phyloP scores from a whole-genome alignment of 306 rosid genomes.

The Biancaea sappan region DNA sequence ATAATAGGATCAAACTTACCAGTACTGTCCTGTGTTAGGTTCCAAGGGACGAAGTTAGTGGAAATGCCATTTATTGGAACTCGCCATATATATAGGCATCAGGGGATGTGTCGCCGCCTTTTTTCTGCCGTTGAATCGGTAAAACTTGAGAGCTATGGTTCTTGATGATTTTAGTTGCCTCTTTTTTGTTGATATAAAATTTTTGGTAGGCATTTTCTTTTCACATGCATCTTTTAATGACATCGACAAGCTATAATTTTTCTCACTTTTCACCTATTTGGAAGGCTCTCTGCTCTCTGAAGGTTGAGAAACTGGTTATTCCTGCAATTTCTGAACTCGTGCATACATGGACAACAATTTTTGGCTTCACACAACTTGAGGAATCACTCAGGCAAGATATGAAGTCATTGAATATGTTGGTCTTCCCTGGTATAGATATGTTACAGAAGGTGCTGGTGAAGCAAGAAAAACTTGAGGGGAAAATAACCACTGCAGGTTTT shows the following conservation, averaged over 20 bases:
- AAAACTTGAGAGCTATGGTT: constrained; percentile 38
- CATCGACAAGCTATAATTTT: constrained; percentile 30
- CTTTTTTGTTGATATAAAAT: background rate
- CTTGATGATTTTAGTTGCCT: constrained; percentile 27
- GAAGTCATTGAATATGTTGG: constrained; percentile 83
- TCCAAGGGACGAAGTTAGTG: constrained; percentile 88
- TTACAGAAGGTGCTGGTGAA: constrained; percentile 72
- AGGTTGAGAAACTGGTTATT: constrained; percentile 88
- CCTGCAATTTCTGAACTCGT: constrained; percentile 92
- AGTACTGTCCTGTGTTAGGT: constrained; percentile 56
- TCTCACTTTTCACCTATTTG: constrained; percentile 25
- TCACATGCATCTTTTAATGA: constrained; percentile 26
- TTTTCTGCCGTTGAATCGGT: constrained; percentile 87
- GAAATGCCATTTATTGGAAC: constrained; percentile 99
- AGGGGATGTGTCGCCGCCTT: constrained; percentile 99
- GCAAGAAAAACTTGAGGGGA: constrained; percentile 52
- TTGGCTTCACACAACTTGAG: constrained; percentile 80
- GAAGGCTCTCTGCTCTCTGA: constrained; percentile 74
- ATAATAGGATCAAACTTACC: constrained; percentile 23
- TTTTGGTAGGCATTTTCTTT: constrained; percentile 14
- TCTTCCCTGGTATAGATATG: constrained; percentile 98
- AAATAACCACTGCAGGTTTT: constrained; percentile 46
- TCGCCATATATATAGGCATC: constrained; percentile 92
- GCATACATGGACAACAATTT: constrained; percentile 79
- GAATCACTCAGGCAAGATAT: constrained; percentile 75